Base-by-base conservation (phyloP, 306 rosid genomes). In the Urtica urens region DNA sequence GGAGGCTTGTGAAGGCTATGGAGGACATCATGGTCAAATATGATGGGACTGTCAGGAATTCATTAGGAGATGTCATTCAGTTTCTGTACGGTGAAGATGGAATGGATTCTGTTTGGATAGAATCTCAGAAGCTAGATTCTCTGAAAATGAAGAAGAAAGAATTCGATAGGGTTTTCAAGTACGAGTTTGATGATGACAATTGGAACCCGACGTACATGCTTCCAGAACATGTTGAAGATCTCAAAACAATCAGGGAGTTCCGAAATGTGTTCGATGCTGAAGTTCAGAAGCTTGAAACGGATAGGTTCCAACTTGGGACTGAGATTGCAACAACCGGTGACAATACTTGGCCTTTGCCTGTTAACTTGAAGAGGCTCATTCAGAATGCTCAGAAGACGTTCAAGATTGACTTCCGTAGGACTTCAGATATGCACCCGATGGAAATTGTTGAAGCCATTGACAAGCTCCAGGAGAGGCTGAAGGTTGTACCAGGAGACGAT, bases 1-100 rank as follows among this genome's bases (percentile, higher is more conserved):
- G 99, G 77, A 85, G 96, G 69, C 80, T 92, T 55, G 99, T 92
- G 46, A 85, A 92, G 72, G 99, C 99, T 62, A 92, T 92, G 99
- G 99, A 92, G 58, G 99, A 92, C 74, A 85, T 92, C 52, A 92
- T 92, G 99, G 96, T 86, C 57, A 92, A 92, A 70, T 92, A 92
- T 61, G 99, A 92, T 59, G 99, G 99, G 61, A 92, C 99, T 27
- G 99, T 92, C 23, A 74, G 99, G 69, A 92, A 92, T 68, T 92
- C 99, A 10, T 67, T 92, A 77, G 99, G 99, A 31, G 99, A 92
- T 15, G 99, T 92, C 39, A 92, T 92, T 58, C 99, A 92, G 59
- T 92, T 92, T 76, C 87, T 92, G 12, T 92, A 92, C 24, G 99
- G 99, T 28, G 99, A 92, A 66, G 99, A 92, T 72, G 96, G 99